A percentile compares a stretch with the other conserved stretches of the same genome.
These are phyloP conservation scores for Citrullus mucosospermus DNA, from an alignment of 306 rosid genomes.

Conservation along the genomic window DNA sequence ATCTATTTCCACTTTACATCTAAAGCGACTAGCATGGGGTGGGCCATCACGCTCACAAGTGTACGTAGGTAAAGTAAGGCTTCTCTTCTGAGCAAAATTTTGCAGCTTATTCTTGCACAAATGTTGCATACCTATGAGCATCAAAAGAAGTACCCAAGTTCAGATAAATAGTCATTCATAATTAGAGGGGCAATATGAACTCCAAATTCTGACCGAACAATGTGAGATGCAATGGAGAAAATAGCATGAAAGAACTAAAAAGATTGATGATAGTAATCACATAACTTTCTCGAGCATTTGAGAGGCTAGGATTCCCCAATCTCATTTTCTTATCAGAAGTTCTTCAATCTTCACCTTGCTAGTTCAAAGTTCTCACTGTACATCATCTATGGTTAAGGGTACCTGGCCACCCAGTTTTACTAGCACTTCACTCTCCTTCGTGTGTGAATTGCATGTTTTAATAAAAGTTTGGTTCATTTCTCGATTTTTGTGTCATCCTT, in stretches of 20 bases:
- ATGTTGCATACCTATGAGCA: constrained; percentile 29
- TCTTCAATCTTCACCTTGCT: not conserved
- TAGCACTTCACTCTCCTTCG: not conserved
- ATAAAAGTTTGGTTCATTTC: not conserved
- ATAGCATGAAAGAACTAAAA: not conserved
- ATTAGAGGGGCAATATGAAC: not conserved
- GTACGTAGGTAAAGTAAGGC: constrained; percentile 42
- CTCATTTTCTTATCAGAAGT: not conserved
- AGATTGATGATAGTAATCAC: not conserved
- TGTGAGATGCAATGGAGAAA: not conserved
- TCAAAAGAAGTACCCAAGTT: not conserved
- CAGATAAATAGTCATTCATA: not conserved
- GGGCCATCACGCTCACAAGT: constrained; percentile 71
- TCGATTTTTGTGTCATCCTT: not conserved
- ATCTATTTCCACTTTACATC: constrained; percentile 48
- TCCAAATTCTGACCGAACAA: not conserved
- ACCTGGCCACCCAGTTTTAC: too few species aligned
- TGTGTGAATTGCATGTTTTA: not conserved
- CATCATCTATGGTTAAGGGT: too few species aligned
- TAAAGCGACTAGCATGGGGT: constrained; percentile 57
- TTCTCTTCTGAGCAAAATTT: constrained; percentile 49
- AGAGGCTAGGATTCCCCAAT: not conserved
- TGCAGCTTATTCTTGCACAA: constrained; percentile 63
- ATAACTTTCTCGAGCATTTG: too few species aligned
- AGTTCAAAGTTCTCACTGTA: not conserved